Base-by-base conservation (phyloP, 768 basidiomycete genomes). In the Suillus hirtellus region DNA sequence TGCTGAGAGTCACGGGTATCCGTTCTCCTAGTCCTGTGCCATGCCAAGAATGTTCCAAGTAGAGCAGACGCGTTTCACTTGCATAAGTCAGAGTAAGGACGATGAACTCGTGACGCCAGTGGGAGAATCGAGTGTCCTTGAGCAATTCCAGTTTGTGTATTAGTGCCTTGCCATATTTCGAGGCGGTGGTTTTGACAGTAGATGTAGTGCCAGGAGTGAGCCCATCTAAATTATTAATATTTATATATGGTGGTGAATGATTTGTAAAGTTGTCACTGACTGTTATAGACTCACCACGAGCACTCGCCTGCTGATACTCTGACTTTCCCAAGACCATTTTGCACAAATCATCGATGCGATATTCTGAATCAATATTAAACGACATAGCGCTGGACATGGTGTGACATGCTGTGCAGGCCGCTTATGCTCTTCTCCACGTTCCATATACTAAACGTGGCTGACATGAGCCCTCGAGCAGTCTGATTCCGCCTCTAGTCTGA, bases 141-240 rank as follows among this genome's bases (percentile, higher is more conserved):
- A 56, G 55, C 21, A 56, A 40, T 40, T 56, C 55, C 17, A 56
- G 14, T 40, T 56, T 56, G 38, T 40, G 55, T 40, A 56, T 38
- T 19, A 40, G 21, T 38, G 54, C 54, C 37, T 55, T 38, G 21
- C 54, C 37, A 37, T 55, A 37, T 35, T 37, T 55, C 21, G 54
- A 37, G 7, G 12, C 7, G 11, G 19, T 8, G 15, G 38, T 24
- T 56, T 40, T 40, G 55, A 24, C 15, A 21, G 15, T 17, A 56
- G 17, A 17, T 3, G 52, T 4, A n/a, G 52, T 31, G 17, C 27
- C 50, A 19, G 9, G 27, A 17, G 27, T 52, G 31, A 31, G 31
- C 50, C 27, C 27, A 50, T 50, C 15, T 27, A 6, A 31, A 31
- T 31, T 31, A 6, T 7, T 31, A 31, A 31, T 31, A 31, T 27